Evolutionary conservation across 1,139 yeast species (phyloP).

Genomic region (Tardiomyces blankii): DNA sequence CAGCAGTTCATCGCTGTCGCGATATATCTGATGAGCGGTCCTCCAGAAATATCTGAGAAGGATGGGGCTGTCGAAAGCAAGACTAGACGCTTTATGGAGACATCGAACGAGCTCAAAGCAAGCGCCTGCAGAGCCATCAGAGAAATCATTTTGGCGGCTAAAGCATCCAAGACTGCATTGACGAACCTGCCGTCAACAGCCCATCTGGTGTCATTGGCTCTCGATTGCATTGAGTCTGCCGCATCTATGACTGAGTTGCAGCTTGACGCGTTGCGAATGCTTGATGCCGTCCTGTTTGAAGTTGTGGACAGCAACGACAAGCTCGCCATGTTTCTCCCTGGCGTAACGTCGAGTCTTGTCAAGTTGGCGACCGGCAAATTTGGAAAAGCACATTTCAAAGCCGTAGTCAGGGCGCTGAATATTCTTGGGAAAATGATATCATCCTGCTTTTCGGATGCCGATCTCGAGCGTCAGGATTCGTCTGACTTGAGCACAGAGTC

Average conservation of each 20-base stretch:
- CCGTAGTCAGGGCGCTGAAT: slow-evolving; percentile 25
- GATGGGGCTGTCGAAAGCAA: slow-evolving; percentile 10
- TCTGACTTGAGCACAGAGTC: not conserved
- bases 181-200: slow-evolving; percentile 26
- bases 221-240: slow-evolving; percentile 27
- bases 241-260: slow-evolving; percentile 24
- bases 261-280: slow-evolving; percentile 26
- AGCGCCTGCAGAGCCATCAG: slow-evolving; percentile 32
- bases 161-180: slow-evolving; percentile 8
- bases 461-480: slow-evolving; percentile 14
- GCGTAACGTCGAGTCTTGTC: slow-evolving; percentile 39
- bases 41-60: slow-evolving; percentile 16
- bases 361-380: slow-evolving; percentile 32
- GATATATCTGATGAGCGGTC: slow-evolving; percentile 37
- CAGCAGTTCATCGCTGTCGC: slow-evolving; percentile 41
- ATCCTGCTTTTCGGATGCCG: slow-evolving; percentile 33
- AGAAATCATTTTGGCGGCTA: slow-evolving; percentile 28
- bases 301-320: slow-evolving; percentile 39
- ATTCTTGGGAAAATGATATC: slow-evolving; percentile 26
- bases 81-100: slow-evolving; percentile 19
- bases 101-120: slow-evolving; percentile 27
- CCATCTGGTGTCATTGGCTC: slow-evolving; percentile 34
- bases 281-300: slow-evolving; percentile 26
- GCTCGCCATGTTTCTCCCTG: slow-evolving; percentile 44
- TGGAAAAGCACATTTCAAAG: slow-evolving; percentile 31